Conservation (phyloP, 352 stramenopile genomes). For the Globisporangium parvum region DNA sequence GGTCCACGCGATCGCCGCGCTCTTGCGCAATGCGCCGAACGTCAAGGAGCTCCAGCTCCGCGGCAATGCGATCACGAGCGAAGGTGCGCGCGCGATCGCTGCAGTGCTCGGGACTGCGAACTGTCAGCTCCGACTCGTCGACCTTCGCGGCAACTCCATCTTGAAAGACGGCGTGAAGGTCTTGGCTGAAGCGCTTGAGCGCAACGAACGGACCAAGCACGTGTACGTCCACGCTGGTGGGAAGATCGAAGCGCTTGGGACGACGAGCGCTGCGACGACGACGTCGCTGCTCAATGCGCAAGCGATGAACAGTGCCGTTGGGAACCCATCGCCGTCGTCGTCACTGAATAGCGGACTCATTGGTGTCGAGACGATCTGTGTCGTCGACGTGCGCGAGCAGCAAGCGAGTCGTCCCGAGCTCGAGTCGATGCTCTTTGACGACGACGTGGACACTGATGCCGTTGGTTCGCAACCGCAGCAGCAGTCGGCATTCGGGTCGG, state of each 20-base stretch:
- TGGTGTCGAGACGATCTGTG: constrained; percentile 91
- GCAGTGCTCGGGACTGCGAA: constrained; percentile 81
- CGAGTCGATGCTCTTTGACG: constrained; percentile 5
- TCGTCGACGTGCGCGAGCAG: constrained; percentile 93
- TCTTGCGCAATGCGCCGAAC: constrained; percentile 85
- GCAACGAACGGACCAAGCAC: constrained; percentile 90
- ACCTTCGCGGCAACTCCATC: constrained; percentile 91
- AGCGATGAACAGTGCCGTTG: constrained; percentile 30
- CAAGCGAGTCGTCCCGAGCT: constrained; percentile 14
- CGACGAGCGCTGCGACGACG: constrained; percentile 31
- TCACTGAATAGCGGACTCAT: constrained; percentile 42
- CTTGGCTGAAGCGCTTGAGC: constrained; percentile 91
- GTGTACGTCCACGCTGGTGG: constrained; percentile 95
- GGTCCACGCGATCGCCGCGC: constrained; percentile 91
- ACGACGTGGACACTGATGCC: constrained; percentile 3
- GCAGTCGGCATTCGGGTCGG: background rate
- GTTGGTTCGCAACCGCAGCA: background rate
- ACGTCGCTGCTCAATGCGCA: constrained; percentile 40
- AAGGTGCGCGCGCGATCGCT: constrained; percentile 91
- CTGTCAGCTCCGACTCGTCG: constrained; percentile 78
- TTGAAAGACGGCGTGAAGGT: constrained; percentile 89
- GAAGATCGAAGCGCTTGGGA: constrained; percentile 93
- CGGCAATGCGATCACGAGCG: constrained; percentile 87
- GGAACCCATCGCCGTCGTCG: constrained; percentile 4
- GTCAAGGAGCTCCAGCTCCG: constrained; percentile 93